These are phyloP conservation scores for Jacaranda copaia DNA, from an alignment of 257 asterid genomes.

Conservation along the genomic window DNA sequence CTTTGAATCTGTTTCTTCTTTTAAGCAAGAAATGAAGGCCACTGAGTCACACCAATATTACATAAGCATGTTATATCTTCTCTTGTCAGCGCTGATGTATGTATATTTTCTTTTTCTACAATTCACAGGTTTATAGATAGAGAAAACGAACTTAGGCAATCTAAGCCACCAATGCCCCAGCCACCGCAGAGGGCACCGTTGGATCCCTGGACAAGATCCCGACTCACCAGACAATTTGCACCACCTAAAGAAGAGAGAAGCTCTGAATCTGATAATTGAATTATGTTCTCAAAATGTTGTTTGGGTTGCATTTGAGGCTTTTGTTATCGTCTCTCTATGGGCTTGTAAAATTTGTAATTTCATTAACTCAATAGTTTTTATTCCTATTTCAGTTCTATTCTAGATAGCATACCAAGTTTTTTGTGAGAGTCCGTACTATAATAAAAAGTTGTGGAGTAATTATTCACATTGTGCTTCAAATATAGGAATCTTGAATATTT, in stretches of 20 bases:
- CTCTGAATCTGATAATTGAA: conserved; percentile 54
- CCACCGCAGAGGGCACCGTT: conserved; percentile 71
- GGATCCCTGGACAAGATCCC: conserved; percentile 98
- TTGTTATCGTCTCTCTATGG: neutral
- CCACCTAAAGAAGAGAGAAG: conserved; percentile 83
- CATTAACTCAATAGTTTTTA: neutral
- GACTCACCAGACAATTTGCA: conserved; percentile 81
- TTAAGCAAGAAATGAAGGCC: neutral
- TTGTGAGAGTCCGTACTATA: neutral
- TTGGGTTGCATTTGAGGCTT: conserved; percentile 8
- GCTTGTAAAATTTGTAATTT: conserved; percentile 5
- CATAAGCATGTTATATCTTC: neutral
- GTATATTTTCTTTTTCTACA: neutral
- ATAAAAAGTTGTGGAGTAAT: neutral
- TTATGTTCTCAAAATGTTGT: neutral
- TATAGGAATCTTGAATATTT: neutral
- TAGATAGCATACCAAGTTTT: neutral
- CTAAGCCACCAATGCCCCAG: conserved; percentile 84
- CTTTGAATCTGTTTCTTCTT: neutral
- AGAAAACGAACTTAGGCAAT: conserved; percentile 89
- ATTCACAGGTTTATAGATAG: conserved; percentile 84
- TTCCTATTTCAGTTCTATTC: neutral
- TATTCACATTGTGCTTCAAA: neutral
- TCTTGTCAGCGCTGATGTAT: neutral
- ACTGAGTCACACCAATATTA: neutral